Evolutionary conservation across 495 filamentous ascomycete genomes (phyloP).

Genomic region (Penicillium diatomitis): DNA sequence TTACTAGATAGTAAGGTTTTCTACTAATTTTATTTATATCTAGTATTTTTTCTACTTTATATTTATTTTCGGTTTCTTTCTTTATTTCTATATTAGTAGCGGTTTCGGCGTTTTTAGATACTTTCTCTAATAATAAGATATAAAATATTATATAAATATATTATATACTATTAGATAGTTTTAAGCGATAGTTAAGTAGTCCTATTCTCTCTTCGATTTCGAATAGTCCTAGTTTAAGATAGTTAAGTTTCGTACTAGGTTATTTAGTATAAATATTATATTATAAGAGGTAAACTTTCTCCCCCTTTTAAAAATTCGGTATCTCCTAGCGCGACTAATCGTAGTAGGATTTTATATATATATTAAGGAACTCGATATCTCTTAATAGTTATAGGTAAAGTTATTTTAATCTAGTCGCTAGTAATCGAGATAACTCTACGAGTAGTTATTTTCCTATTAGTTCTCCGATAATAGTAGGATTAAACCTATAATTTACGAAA

Average conservation of each 20-base stretch:
- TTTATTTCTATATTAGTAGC: constrained; percentile 2
- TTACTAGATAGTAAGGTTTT: constrained; percentile 3
- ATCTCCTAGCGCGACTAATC: constrained; percentile 10
- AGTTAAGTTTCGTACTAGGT: no score
- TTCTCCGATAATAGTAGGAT: constrained; percentile 7
- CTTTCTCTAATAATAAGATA: not conserved
- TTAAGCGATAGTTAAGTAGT: no score
- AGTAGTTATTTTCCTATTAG: not conserved
- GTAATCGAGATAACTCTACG: not conserved
- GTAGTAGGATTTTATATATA: constrained; percentile 9
- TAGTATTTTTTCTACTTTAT: constrained; percentile 8
- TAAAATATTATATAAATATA: no score
- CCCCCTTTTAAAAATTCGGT: constrained; percentile 15
- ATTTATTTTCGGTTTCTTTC: constrained; percentile 3
- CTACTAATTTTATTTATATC: not conserved
- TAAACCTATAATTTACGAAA: constrained; percentile 2
- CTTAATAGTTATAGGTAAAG: constrained; percentile 9
- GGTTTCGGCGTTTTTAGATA: constrained; percentile 1
- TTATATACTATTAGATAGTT: no score
- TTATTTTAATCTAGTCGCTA: constrained; percentile 2
- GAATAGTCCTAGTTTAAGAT: no score
- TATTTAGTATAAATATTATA: no score
- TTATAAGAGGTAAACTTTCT: no score
- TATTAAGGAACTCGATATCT: constrained; percentile 12
- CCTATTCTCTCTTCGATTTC: no score